Evolutionary conservation across 192 early-diverging fungal genomes (phyloP).

Genomic region (Backusella tuberculispora): DNA sequence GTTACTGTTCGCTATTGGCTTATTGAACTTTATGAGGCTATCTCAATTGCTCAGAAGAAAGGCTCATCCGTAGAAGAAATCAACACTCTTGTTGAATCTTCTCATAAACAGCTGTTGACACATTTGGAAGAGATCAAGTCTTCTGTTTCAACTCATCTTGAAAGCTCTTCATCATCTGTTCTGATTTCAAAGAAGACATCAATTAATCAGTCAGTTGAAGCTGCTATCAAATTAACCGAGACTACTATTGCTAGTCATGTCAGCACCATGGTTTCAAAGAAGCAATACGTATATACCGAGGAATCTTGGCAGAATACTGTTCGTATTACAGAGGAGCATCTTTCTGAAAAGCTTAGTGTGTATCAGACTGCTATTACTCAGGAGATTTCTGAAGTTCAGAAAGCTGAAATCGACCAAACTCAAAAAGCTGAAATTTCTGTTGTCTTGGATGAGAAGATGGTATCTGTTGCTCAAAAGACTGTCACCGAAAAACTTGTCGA

Average conservation of each 20-base stretch:
- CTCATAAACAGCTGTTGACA: constrained; percentile 5
- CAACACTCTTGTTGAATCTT: not conserved
- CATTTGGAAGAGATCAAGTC: not conserved
- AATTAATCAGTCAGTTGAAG: constrained; percentile 21
- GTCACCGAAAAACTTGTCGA: constrained; percentile 4
- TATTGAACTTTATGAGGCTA: constrained; percentile 13
- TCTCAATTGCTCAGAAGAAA: constrained; percentile 17
- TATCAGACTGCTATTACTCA: constrained; percentile 24
- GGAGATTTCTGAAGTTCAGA: constrained; percentile 20
- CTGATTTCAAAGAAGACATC: constrained; percentile 5
- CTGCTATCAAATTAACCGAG: constrained; percentile 19
- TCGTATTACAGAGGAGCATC: constrained; percentile 3
- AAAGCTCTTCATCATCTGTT: constrained; percentile 14
- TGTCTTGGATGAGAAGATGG: constrained; percentile 22
- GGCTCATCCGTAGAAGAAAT: constrained; percentile 33
- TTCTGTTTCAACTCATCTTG: constrained; percentile 24
- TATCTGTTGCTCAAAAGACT: constrained; percentile 20
- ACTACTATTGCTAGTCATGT: constrained; percentile 7
- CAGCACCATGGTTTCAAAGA: constrained; percentile 6
- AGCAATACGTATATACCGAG: not conserved
- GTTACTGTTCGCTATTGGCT: constrained; percentile 35
- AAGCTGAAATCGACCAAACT: not conserved
- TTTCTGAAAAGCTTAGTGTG: constrained; percentile 4
- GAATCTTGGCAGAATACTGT: constrained; percentile 14
- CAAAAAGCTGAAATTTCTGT: not conserved